Evolutionary conservation across 1,284 basidiomycete genomes (phyloP).

Genomic region (Malassezia vespertilionis): DNA sequence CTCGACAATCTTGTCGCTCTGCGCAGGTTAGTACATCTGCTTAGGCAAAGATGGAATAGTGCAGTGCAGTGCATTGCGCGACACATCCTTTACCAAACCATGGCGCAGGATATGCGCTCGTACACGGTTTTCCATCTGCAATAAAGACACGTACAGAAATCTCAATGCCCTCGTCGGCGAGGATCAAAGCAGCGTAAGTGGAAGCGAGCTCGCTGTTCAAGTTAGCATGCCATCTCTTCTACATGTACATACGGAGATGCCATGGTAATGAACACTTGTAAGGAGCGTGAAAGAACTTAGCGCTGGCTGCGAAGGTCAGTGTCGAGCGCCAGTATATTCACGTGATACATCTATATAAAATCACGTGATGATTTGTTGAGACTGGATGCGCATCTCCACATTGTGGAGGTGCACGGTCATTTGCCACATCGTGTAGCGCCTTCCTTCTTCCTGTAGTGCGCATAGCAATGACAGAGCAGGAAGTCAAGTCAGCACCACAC

Average conservation of each 20-base stretch:
- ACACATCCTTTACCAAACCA: too few species aligned
- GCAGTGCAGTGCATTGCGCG: too few species aligned
- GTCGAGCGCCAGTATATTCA: not conserved
- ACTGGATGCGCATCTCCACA: not conserved
- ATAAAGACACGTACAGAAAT: conserved; percentile 74
- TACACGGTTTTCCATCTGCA: too few species aligned
- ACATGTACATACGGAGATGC: conserved; percentile 15
- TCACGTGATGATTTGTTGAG: conserved; percentile 5
- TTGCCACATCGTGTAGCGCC: not conserved
- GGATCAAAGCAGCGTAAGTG: conserved; percentile 67
- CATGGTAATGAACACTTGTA: conserved; percentile 14
- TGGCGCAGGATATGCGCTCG: too few species aligned
- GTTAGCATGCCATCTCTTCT: conserved; percentile 1
- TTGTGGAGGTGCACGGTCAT: conserved; percentile 1
- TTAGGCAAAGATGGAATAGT: too few species aligned
- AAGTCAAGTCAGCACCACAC: conserved; percentile 21
- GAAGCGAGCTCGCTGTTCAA: conserved; percentile 38
- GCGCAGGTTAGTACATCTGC: conserved; percentile 14
- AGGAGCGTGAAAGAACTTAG: conserved; percentile 7
- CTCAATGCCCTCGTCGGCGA: conserved; percentile 79
- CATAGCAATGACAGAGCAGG: not conserved
- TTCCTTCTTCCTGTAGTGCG: not conserved
- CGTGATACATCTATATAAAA: conserved; percentile 17
- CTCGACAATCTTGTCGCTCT: conserved; percentile 83
- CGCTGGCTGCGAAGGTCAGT: not conserved